Evolutionary conservation across 2,329 filamentous ascomycete species (phyloP), one percentile per base, ranked within the genome.

Genomic region (Ophiostoma sp.): DNA sequence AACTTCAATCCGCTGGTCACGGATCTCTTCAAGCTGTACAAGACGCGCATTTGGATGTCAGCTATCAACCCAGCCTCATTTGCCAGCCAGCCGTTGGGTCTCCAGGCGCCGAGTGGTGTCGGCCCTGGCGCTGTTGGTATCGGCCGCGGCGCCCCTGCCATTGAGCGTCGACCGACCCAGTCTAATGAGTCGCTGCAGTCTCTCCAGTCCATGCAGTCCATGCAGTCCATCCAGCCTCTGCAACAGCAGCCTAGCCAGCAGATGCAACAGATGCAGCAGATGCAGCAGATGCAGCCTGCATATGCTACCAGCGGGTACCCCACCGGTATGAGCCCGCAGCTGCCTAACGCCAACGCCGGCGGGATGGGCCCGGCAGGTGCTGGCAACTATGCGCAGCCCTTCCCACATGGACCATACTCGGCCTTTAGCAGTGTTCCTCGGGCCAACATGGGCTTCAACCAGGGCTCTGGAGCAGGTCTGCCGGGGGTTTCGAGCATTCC

Each of bases 11-110:
- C 93, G 1, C 87, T 99, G 20, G 95, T 99, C 69, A 97, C 94
- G 0, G 95, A 99, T 78, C 85, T 99, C 15, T 99, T 98, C 86
- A 98, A 98, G 81, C 94, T 98, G 73, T 99, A 98, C 85, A 99
- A 99, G 83, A 97, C 94, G 31, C 89, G 96, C 75, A 99, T 99
- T 76, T 99, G 95, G 95, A 97, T 99, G 92, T 98, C 94, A 4
- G 95, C 95, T 4, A 96, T 99, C 79, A 99, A 99, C 78, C 95
- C 95, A 8, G 95, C 94, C 5, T 97, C 94, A 0, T 97, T 98
- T 79, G 91, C 91, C 33, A 94, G 89, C 73, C 90, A 91, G 23
- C 88, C 88, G 3, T 83, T 92, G 67, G 90, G 90, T 35, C 82
- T 93, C 31, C 89, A 90, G 77, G 87, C 89, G 2, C 88, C 90